phyloP scores from a whole-genome alignment of 768 basidiomycete species.

The Mycena epipterygia region DNA sequence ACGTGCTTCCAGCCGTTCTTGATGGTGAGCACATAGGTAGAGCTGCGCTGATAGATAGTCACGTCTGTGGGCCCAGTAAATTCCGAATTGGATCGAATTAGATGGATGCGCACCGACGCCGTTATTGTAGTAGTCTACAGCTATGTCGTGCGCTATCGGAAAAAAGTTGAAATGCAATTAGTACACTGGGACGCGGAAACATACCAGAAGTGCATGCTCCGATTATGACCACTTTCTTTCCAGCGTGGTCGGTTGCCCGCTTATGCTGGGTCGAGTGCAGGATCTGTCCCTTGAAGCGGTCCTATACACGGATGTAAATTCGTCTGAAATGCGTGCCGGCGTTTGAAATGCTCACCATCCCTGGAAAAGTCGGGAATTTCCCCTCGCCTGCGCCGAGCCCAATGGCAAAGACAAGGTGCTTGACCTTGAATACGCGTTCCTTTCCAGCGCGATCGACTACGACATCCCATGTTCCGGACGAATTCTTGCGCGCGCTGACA shows the following conservation, averaged over 20 bases:
- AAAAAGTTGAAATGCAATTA: neutral
- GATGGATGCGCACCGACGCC: slow-evolving; percentile 19
- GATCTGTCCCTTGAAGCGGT: slow-evolving; percentile 61
- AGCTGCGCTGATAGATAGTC: slow-evolving; percentile 58
- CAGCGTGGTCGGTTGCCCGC: slow-evolving; percentile 60
- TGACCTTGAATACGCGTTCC: slow-evolving; percentile 53
- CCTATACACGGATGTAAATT: slow-evolving; percentile 44
- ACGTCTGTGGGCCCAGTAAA: slow-evolving; percentile 24
- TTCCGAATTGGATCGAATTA: neutral
- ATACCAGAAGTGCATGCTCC: slow-evolving; percentile 75
- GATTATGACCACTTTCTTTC: slow-evolving; percentile 77
- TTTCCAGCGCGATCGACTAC: slow-evolving; percentile 49
- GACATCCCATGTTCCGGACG: slow-evolving; percentile 55
- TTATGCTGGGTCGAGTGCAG: slow-evolving; percentile 68
- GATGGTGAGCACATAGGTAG: slow-evolving; percentile 59
- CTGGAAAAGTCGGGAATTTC: slow-evolving; percentile 61
- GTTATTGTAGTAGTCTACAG: slow-evolving; percentile 15
- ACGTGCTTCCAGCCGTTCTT: slow-evolving; percentile 44
- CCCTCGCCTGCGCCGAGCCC: slow-evolving; percentile 63
- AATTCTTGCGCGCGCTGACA: slow-evolving; percentile 44
- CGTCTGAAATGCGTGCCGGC: too few species aligned
- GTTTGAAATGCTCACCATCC: too few species aligned
- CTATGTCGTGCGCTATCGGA: slow-evolving; percentile 24
- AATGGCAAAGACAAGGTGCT: slow-evolving; percentile 68
- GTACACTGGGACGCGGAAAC: neutral